Percentiles rank a stretch among this genome's conserved stretches.
These are phyloP conservation scores for Xylogone sp. DNA, from an alignment of 2,329 filamentous ascomycete genomes.

Conservation along the genomic window DNA sequence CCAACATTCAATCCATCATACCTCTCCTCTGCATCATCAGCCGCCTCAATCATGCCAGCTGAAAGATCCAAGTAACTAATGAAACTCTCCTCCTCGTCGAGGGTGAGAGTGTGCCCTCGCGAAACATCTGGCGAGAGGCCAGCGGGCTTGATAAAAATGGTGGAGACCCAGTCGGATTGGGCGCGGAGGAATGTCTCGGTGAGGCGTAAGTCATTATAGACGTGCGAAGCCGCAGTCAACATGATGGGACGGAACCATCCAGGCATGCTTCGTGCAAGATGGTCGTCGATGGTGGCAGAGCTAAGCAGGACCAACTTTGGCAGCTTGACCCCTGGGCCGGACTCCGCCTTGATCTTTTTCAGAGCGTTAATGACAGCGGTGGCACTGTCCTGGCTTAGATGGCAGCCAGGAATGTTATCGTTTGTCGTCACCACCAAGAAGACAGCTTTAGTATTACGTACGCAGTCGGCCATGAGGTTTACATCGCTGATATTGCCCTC, in stretches of 20 bases:
- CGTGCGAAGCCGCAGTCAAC: slow-evolving; percentile 27
- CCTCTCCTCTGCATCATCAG: slow-evolving; percentile 29
- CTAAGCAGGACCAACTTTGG: slow-evolving; percentile 40
- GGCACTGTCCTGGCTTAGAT: slow-evolving; percentile 33
- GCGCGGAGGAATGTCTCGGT: slow-evolving; percentile 34
- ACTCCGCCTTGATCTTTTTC: slow-evolving; percentile 18
- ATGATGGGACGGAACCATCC: slow-evolving; percentile 26
- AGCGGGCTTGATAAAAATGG: slow-evolving; percentile 40
- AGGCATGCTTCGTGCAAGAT: slow-evolving; percentile 29
- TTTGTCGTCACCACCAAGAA: slow-evolving; percentile 35
- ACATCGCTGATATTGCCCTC: too few relatives aligned
- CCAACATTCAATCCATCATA: slow-evolving; percentile 1
- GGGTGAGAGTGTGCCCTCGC: slow-evolving; percentile 37
- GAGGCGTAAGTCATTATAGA: slow-evolving; percentile 34
- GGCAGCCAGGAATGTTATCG: slow-evolving; percentile 39
- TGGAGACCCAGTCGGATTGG: slow-evolving; percentile 33
- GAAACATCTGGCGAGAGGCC: slow-evolving; percentile 26
- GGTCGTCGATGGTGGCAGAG: slow-evolving; percentile 37
- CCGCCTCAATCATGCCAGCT: slow-evolving; percentile 45
- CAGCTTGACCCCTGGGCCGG: slow-evolving; percentile 6
- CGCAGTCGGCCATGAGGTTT: too few relatives aligned
- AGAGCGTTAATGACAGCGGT: slow-evolving; percentile 33
- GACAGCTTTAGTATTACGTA: too few relatives aligned
- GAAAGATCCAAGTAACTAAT: slow-evolving; percentile 41
- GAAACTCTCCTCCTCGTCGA: slow-evolving; percentile 33